Evolutionary conservation across 2,329 filamentous ascomycete species (phyloP), one percentile per base, ranked within the genome.

Genomic region (Apiospora rasikravindrae): DNA sequence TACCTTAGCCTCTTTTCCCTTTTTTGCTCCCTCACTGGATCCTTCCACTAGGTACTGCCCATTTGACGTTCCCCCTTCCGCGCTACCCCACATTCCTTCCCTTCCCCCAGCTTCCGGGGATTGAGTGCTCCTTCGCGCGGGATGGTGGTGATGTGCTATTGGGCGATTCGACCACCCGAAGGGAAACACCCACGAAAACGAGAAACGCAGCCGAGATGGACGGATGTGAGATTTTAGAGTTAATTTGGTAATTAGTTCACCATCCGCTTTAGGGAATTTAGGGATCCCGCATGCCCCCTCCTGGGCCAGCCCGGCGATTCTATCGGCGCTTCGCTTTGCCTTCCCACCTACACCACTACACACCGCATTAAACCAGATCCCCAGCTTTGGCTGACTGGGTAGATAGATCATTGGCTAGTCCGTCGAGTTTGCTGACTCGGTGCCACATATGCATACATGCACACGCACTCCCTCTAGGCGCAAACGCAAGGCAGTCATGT

Each of bases 221-320:
- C 33, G 53, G 33, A 22, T 33, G 53, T 61, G 53, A 61, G 53
- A 61, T 61, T 61, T 61, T 61, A 61, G 53, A 61, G 29, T 61
- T 57, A 57, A 57, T 57, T 61, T 22, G 26, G 22, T 5, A 5
- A 37, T 37, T 37, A 37, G 26, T 37, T 61, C 53, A 61, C 33
- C 53, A 22, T 37, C 53, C 53, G 16, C 53, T 33, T 61, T 37
- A 61, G 53, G 53, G 53, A 61, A 37, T 37, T 61, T 22, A 6
- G 33, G 53, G 29, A 10, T 49, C 51, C 51, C 51, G 45, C 45
- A 49, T 29, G 16, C 19, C 24, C 47, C 47, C 22, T 51, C 37
- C 37, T 8, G 8, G 37, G 45, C 45, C 22, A n/a, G 45, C 24
- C 57, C 57, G 57, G 57, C 57, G 29, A 64, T n/a, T 64, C 57